Evolutionary conservation across 306 rosid species (phyloP).

Genomic region (Fagus crenata): DNA sequence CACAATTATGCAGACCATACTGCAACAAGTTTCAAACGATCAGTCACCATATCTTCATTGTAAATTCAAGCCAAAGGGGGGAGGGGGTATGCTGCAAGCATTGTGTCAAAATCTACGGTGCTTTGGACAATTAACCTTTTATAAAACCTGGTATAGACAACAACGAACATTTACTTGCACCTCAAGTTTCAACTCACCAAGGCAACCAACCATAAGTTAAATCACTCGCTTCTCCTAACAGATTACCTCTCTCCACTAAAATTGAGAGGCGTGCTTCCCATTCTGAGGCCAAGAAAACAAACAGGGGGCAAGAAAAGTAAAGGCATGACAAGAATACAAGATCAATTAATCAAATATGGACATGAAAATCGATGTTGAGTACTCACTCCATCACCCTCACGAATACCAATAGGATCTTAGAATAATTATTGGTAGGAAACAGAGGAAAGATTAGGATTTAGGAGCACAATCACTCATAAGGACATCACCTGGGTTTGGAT

Average conservation of each 20-base stretch:
- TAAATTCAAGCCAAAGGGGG: slow-evolving; percentile 5
- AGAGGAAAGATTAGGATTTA: slow-evolving; percentile 30
- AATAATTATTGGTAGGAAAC: slow-evolving; percentile 28
- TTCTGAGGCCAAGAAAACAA: slow-evolving; percentile 50
- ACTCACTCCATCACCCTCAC: slow-evolving; percentile 29
- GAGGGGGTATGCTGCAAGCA: not conserved
- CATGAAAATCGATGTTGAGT: slow-evolving; percentile 35
- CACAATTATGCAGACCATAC: not conserved
- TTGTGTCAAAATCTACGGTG: slow-evolving; percentile 9
- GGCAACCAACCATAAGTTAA: slow-evolving; percentile 39
- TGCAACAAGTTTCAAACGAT: not conserved
- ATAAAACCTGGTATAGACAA: slow-evolving; percentile 27
- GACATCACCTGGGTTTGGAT: slow-evolving; percentile 51
- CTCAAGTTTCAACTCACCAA: slow-evolving; percentile 28
- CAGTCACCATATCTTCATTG: slow-evolving; percentile 10
- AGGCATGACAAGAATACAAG: slow-evolving; percentile 28
- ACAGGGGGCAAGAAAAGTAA: slow-evolving; percentile 35
- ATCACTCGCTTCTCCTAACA: slow-evolving; percentile 45
- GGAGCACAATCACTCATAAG: slow-evolving; percentile 39
- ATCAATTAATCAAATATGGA: slow-evolving; percentile 15
- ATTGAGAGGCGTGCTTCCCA: slow-evolving; percentile 33
- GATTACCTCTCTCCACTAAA: slow-evolving; percentile 39
- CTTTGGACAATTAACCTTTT: slow-evolving; percentile 24
- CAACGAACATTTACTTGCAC: slow-evolving; percentile 32
- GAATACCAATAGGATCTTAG: slow-evolving; percentile 32